Evolutionary conservation across 306 rosid species (phyloP), one percentile per base, ranked within the genome.

Genomic region (Senna tora): DNA sequence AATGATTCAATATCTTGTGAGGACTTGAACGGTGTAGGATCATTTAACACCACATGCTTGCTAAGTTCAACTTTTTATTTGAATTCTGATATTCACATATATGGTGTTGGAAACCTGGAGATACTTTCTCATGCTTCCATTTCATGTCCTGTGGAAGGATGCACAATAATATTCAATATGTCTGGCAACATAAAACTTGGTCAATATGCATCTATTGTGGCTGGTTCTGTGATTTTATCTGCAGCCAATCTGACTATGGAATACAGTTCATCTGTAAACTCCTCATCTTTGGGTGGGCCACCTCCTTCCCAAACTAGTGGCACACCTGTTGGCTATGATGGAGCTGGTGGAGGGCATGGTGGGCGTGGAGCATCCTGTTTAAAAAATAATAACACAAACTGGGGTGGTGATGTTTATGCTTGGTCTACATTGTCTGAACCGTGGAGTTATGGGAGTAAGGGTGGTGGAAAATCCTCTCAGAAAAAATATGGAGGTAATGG

Each of bases 371-470:
- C 98, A 75, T 91, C 97, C 71, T 94, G 98, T 76, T 74, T 85
- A 79, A 89, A 81, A 84, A 78, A 63, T 80, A 85, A 85, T 65
- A 82, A 81, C 76, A 81, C 97, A 20, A 94, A 91, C 74, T 94
- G 98, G 98, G 98, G 98, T 67, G 98, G 98, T 75, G 98, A 94
- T 89, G 98, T 94, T 70, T 94, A 94, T 87, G 85, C 96, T 65
- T 94, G 98, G 98, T 94, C 98, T 57, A 82, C 92, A 13, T 81
- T 94, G 82, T 81, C 91, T 50, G 65, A 71, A 67, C 98, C 98
- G 17, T 89, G 96, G 97, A 89, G 92, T 77, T 87, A 94, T 12
- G 98, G 98, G 71, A 94, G 98, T 76, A 94, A 91, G 80, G 98
- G 98, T 78, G 88, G 97, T 33, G 85, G 98, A 55, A 82, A 72